Conservation (phyloP, 768 basidiomycete species). For the Kwoniella europaea region DNA sequence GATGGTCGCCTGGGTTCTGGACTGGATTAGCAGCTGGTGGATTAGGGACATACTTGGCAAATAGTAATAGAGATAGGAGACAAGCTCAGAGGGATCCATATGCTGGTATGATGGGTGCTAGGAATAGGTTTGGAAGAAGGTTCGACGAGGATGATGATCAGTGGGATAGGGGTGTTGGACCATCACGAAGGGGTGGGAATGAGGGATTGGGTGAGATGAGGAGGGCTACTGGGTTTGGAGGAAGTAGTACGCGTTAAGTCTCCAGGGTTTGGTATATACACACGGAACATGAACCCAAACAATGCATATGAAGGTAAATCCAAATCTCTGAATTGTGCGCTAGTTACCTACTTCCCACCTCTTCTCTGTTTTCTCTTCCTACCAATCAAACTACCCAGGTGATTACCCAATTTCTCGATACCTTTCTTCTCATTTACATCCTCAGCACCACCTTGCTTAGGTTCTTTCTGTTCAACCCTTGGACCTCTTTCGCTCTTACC, state of each 20-base stretch:
- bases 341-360: constrained; percentile 30
- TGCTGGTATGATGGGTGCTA: not conserved
- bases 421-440: constrained; percentile 43
- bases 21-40: constrained; percentile 78
- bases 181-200: constrained; percentile 64
- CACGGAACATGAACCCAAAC: not conserved
- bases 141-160: constrained; percentile 23
- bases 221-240: constrained; percentile 78
- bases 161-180: constrained; percentile 43
- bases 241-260: constrained; percentile 69
- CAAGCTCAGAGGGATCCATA: constrained; percentile 15
- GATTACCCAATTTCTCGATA: constrained; percentile 57
- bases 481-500: constrained; percentile 23
- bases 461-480: constrained; percentile 8
- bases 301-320: not conserved
- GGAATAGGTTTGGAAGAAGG: constrained; percentile 14
- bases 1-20: constrained; percentile 80
- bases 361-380: constrained; percentile 75
- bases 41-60: constrained; percentile 63
- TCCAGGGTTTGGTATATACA: not conserved
- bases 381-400: constrained; percentile 74
- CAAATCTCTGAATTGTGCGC: not conserved
- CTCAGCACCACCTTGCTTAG: constrained; percentile 1
- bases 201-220: constrained; percentile 62
- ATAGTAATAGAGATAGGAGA: constrained; percentile 7